phyloP scores from a whole-genome alignment of 208 protist species.

The Trypanosoma melophagium region DNA sequence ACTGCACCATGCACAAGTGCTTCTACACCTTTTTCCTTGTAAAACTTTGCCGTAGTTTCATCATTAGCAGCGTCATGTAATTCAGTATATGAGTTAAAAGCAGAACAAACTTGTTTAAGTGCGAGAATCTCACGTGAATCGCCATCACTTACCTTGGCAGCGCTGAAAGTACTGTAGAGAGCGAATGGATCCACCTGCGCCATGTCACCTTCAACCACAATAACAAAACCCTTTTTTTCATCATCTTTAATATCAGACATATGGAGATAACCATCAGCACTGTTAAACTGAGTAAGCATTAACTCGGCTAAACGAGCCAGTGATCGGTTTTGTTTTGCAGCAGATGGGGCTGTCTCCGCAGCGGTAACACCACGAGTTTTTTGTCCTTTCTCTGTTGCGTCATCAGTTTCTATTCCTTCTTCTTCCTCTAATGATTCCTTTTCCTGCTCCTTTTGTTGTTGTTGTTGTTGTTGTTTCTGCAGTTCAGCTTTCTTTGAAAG shows the following conservation, averaged over 20 bases:
- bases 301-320: conserved; percentile 63
- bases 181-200: conserved; percentile 73
- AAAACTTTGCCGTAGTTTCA: conserved; percentile 42
- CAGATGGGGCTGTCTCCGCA: conserved; percentile 1
- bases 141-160: conserved; percentile 30
- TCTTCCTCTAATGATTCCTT: too few relatives aligned
- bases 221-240: conserved; percentile 61
- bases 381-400: too few relatives aligned
- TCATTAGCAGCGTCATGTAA: conserved; percentile 53
- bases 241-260: conserved; percentile 48
- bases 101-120: conserved; percentile 67
- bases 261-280: conserved; percentile 80
- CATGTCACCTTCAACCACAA: conserved; percentile 66
- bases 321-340: conserved; percentile 26
- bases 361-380: not conserved
- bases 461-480: conserved; percentile 20
- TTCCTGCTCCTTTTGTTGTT: not conserved
- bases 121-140: conserved; percentile 60
- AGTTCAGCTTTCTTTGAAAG: conserved; percentile 8
- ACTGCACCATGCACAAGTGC: conserved; percentile 76
- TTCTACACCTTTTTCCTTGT: conserved; percentile 76
- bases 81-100: conserved; percentile 71
- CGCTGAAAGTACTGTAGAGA: conserved; percentile 73
- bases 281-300: conserved; percentile 85
- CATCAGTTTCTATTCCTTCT: too few relatives aligned